A percentile compares a stretch with the other conserved stretches of the same genome.
Evolutionary conservation across 768 basidiomycete species (phyloP).

Genomic region (Lactarius quietus): DNA sequence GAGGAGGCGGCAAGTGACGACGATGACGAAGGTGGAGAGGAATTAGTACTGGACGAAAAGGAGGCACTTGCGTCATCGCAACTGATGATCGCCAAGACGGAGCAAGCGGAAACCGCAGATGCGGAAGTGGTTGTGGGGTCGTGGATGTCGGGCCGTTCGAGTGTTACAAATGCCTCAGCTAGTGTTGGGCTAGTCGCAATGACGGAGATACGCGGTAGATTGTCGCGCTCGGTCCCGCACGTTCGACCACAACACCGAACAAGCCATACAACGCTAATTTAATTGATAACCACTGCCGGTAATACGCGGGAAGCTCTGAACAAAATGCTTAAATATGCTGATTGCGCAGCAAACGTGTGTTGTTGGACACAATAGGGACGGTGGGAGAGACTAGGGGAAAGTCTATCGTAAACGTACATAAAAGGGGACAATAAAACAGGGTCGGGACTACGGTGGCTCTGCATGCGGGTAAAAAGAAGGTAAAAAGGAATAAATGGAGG

Average conservation of each 20-base stretch:
- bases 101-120: not conserved
- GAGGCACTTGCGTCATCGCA: not conserved
- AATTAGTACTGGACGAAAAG: conserved; percentile 19
- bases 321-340: conserved; percentile 6
- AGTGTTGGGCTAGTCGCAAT: conserved; percentile 5
- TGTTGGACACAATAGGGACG: not conserved
- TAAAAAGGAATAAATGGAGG: conserved; percentile 5
- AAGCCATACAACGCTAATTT: not conserved
- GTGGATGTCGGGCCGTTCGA: too few relatives aligned
- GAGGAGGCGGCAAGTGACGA: conserved; percentile 9
- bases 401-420: conserved; percentile 18
- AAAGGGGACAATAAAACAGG: conserved; percentile 3
- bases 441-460: not conserved
- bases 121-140: not conserved
- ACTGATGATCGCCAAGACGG: conserved; percentile 5
- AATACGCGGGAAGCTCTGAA: not conserved
- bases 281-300: not conserved
- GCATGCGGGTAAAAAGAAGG: not conserved
- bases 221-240: not conserved
- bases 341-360: not conserved
- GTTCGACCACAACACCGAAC: too few relatives aligned
- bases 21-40: not conserved
- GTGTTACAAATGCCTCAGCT: too few relatives aligned
- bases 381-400: conserved; percentile 4
- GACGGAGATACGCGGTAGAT: conserved; percentile 1